A percentile compares a stretch with the other conserved stretches of the same genome.
Conservation (phyloP, 106 monocot species). For the Ottelia alismoides region DNA sequence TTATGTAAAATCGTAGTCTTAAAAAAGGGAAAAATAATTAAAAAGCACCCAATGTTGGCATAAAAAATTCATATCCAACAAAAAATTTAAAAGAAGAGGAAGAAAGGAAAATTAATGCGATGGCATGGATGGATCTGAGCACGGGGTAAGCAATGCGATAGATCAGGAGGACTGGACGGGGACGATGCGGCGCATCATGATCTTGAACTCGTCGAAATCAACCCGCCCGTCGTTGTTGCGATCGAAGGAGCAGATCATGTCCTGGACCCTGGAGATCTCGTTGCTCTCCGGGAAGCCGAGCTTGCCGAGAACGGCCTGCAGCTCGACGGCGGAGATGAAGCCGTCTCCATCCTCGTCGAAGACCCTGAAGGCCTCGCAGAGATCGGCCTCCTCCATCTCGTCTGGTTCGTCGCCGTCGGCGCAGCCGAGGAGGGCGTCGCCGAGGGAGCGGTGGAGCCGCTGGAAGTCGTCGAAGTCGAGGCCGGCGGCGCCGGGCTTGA, state of each 20-base stretch:
- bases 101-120: too few relatives aligned
- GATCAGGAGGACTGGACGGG: too few relatives aligned
- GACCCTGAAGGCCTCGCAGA: slow-evolving; percentile 23
- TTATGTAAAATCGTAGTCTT: too few relatives aligned
- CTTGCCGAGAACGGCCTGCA: slow-evolving; percentile 22
- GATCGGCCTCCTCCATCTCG: slow-evolving; percentile 5
- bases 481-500: slow-evolving; percentile 31
- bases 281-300: slow-evolving; percentile 13
- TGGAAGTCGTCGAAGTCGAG: slow-evolving; percentile 57
- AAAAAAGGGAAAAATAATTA: too few relatives aligned
- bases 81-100: too few relatives aligned
- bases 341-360: slow-evolving; percentile 28
- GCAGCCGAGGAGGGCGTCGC: slow-evolving; percentile 2
- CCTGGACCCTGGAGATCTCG: slow-evolving; percentile 6
- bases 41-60: too few relatives aligned
- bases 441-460: slow-evolving; percentile 9
- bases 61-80: too few relatives aligned
- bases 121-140: too few relatives aligned
- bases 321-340: slow-evolving; percentile 25
- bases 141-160: too few relatives aligned
- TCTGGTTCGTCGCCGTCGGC: neutral
- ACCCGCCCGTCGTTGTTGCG: slow-evolving; percentile 20
- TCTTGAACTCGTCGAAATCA: slow-evolving; percentile 24
- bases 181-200: too few relatives aligned
- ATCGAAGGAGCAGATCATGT: slow-evolving; percentile 27